These are phyloP conservation scores for Lentinula sp. DNA, from an alignment of 768 basidiomycete genomes.

Conservation along the genomic window DNA sequence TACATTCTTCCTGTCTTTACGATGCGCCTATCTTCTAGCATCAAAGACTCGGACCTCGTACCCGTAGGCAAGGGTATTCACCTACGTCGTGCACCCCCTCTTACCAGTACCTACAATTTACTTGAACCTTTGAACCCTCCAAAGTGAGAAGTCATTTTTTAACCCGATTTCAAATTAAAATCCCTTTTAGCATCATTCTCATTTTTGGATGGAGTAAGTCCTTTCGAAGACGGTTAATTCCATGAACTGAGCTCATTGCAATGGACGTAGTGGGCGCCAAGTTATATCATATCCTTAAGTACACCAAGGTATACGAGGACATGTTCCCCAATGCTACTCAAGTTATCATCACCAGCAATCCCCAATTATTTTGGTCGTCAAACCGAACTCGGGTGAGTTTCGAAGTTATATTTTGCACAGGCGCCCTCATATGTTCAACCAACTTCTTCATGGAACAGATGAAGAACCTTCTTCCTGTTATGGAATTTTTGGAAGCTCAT, in stretches of 20 bases:
- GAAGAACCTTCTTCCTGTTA: constrained; percentile 26
- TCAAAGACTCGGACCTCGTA: not conserved
- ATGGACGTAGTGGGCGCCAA: constrained; percentile 34
- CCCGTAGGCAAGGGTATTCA: not conserved
- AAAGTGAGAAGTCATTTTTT: not conserved
- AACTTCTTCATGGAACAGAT: constrained; percentile 13
- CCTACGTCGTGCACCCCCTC: not conserved
- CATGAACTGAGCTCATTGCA: not conserved
- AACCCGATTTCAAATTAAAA: not conserved
- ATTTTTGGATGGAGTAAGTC: constrained; percentile 43
- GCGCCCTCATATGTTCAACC: not conserved
- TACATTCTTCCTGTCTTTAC: no score
- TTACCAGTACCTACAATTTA: no score
- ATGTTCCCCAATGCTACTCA: constrained; percentile 37
- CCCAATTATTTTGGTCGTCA: constrained; percentile 29
- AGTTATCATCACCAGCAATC: constrained; percentile 30
- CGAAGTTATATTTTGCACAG: no score
- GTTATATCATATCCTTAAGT: constrained; percentile 39
- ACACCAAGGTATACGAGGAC: constrained; percentile 31
- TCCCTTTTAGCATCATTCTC: constrained; percentile 17
- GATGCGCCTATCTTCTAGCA: not conserved
- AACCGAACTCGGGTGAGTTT: constrained; percentile 24
- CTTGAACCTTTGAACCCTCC: not conserved
- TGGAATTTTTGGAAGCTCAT: constrained; percentile 29
- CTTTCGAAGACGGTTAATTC: no score